Conservation (phyloP, 768 basidiomycete species). For the Xanthoconium purpureum region DNA sequence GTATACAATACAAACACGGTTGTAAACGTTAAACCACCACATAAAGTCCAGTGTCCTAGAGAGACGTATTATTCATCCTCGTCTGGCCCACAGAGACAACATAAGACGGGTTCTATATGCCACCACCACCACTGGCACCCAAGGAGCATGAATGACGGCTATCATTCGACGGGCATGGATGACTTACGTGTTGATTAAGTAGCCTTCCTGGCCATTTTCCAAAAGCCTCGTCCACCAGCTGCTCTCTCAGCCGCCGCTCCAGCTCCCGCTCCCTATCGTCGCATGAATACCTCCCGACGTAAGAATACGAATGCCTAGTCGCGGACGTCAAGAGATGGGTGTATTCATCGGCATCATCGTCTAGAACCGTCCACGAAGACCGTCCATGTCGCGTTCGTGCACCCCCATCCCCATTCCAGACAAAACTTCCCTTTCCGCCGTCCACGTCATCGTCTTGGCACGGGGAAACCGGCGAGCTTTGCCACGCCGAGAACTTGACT, state of each 20-base stretch:
- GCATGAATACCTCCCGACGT: conserved; percentile 21
- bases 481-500: conserved; percentile 35
- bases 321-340: conserved; percentile 38
- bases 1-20: conserved; percentile 14
- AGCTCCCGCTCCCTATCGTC: conserved; percentile 34
- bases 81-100: conserved; percentile 60
- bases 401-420: not conserved
- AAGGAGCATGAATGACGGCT: not conserved
- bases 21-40: not conserved
- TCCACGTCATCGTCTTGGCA: not conserved
- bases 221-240: conserved; percentile 49
- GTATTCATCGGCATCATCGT: conserved; percentile 32
- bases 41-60: not conserved
- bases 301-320: conserved; percentile 14
- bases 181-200: conserved; percentile 65
- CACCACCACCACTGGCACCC: conserved; percentile 79
- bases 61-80: conserved; percentile 31
- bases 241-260: conserved; percentile 41
- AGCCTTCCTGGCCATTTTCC: conserved; percentile 67
- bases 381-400: conserved; percentile 2
- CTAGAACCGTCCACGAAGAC: conserved; percentile 6
- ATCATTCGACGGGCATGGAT: not conserved
- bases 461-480: not conserved
- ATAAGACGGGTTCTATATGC: conserved; percentile 61
- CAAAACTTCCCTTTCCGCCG: not conserved